These are phyloP conservation scores for Gracilaria caudata DNA, from an alignment of 23 red algal species.

Conservation along the genomic window DNA sequence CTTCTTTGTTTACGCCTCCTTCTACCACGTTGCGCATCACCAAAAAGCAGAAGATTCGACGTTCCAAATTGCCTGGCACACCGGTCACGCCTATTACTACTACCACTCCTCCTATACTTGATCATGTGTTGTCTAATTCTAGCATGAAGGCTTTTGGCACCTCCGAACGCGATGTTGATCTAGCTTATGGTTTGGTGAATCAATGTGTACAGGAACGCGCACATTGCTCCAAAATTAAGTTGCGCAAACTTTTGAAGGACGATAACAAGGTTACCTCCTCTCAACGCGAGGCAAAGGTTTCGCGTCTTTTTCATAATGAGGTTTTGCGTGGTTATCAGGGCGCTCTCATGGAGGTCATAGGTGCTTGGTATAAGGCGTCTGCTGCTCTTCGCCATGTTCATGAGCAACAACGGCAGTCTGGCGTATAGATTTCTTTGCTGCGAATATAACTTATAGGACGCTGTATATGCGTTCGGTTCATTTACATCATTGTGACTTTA, in stretches of 20 bases:
- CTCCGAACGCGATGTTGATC: neutral
- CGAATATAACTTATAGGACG: neutral
- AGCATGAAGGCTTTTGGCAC: constrained; percentile 6
- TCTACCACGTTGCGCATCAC: neutral
- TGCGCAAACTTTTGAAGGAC: constrained; percentile 8
- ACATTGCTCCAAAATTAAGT: neutral
- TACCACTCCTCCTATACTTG: neutral
- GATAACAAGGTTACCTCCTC: neutral
- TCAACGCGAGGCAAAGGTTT: constrained; percentile 32
- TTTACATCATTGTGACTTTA: neutral
- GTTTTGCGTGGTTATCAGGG: neutral
- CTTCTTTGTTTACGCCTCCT: neutral
- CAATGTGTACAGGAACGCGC: neutral
- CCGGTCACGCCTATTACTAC: neutral
- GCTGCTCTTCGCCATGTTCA: neutral
- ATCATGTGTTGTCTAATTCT: neutral
- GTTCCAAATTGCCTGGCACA: neutral
- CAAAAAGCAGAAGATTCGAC: neutral
- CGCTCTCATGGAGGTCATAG: constrained; percentile 2
- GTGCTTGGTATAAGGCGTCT: neutral
- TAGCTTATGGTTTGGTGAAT: neutral
- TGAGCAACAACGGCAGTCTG: neutral
- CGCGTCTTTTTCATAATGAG: constrained; percentile 22
- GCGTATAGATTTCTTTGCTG: neutral
- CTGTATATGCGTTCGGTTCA: neutral